Conservation (phyloP, 345 rosid species). For the Cardamine occulta region DNA sequence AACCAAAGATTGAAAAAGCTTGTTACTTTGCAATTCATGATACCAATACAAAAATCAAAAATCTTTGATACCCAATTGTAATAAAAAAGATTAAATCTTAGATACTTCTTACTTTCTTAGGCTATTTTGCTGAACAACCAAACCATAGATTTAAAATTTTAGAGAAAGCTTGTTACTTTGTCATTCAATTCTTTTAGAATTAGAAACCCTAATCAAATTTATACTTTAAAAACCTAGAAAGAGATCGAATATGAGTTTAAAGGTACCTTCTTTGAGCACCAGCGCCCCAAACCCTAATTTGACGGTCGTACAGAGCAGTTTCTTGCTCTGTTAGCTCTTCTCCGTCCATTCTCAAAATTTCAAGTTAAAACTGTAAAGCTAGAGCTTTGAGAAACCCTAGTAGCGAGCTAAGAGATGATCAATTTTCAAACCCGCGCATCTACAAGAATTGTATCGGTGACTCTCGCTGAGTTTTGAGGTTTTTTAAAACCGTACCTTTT, state of each 20-base stretch:
- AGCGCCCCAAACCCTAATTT: slow-evolving; percentile 99
- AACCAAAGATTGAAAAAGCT: too few relatives aligned
- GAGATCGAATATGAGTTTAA: background rate
- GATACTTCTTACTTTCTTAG: background rate
- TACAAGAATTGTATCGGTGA: background rate
- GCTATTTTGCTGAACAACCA: background rate
- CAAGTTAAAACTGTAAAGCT: slow-evolving; percentile 21
- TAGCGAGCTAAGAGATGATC: slow-evolving; percentile 13
- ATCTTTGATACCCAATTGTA: too few relatives aligned
- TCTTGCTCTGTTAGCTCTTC: slow-evolving; percentile 97
- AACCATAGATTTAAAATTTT: background rate
- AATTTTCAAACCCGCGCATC: background rate
- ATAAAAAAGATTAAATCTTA: too few relatives aligned
- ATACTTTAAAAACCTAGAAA: background rate
- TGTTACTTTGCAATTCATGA: too few relatives aligned
- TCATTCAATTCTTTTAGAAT: background rate
- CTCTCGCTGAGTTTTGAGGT: background rate
- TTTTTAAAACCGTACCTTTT: background rate
- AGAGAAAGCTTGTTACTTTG: background rate
- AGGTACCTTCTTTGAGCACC: slow-evolving; percentile 88
- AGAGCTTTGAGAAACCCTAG: slow-evolving; percentile 22
- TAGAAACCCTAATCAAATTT: background rate
- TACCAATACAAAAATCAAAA: too few relatives aligned
- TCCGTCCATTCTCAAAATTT: slow-evolving; percentile 59
- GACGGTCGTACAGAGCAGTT: slow-evolving; percentile 91